Percentiles rank a stretch among this genome's conserved stretches.
These are phyloP conservation scores for Fusarium albosuccineum DNA, from an alignment of 2,329 filamentous ascomycete species.

Conservation along the genomic window DNA sequence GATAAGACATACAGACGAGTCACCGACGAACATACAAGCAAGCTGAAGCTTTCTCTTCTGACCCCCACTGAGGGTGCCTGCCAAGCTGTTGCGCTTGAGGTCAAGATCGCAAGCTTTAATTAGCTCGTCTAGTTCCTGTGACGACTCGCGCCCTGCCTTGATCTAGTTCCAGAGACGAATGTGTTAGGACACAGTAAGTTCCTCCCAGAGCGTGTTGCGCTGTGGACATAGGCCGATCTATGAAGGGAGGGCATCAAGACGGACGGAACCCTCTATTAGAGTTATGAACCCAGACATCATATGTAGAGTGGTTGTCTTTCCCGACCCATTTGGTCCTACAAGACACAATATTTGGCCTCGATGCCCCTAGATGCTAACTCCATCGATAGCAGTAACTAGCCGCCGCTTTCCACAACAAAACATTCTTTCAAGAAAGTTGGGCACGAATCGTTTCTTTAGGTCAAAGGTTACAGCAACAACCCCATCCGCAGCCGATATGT, in stretches of 20 bases:
- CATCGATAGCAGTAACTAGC: constrained; percentile 68
- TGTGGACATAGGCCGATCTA: constrained; percentile 73
- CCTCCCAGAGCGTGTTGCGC: constrained; percentile 76
- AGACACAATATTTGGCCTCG: constrained; percentile 74
- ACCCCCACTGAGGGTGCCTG: constrained; percentile 73
- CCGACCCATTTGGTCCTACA: constrained; percentile 77
- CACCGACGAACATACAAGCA: constrained; percentile 79
- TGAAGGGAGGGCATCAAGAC: constrained; percentile 63
- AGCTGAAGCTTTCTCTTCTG: constrained; percentile 79
- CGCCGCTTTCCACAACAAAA: constrained; percentile 48
- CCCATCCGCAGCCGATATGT: constrained; percentile 19
- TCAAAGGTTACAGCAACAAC: constrained; percentile 36
- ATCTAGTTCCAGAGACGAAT: constrained; percentile 72
- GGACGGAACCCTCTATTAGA: constrained; percentile 70
- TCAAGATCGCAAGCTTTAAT: constrained; percentile 71
- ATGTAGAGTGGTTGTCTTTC: constrained; percentile 78
- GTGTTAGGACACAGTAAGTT: constrained; percentile 75
- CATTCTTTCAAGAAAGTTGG: constrained; percentile 45
- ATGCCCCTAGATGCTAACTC: constrained; percentile 69
- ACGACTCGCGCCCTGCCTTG: constrained; percentile 62
- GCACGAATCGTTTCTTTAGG: constrained; percentile 51
- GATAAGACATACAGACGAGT: constrained; percentile 74
- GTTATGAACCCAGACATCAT: constrained; percentile 74
- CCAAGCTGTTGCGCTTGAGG: constrained; percentile 66
- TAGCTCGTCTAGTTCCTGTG: constrained; percentile 62